phyloP scores from a whole-genome alignment of 371 early-diverging fungal genomes.

The Edhazardia aedis region DNA sequence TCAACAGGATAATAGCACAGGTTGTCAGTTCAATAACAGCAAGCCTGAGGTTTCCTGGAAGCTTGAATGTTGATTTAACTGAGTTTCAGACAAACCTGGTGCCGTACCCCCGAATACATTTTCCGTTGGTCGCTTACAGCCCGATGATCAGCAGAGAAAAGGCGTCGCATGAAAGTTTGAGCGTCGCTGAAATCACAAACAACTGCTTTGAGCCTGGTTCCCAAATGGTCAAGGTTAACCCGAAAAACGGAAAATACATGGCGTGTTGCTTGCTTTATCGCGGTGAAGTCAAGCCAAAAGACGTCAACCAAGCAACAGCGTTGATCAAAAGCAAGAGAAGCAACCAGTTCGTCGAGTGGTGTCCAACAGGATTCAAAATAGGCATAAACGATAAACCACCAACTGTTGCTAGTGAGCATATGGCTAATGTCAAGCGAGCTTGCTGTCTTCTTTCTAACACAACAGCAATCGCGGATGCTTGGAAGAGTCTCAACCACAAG shows the following conservation, averaged over 20 bases:
- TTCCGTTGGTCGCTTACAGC: constrained; percentile 74
- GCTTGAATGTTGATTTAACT: constrained; percentile 74
- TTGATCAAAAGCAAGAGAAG: constrained; percentile 67
- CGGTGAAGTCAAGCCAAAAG: constrained; percentile 59
- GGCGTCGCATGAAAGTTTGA: constrained; percentile 68
- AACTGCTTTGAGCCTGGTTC: constrained; percentile 73
- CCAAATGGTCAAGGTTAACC: constrained; percentile 87
- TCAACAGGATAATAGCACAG: constrained; percentile 93
- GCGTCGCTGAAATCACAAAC: constrained; percentile 65
- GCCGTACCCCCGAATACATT: constrained; percentile 71
- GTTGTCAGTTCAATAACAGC: constrained; percentile 96
- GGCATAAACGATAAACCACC: constrained; percentile 75
- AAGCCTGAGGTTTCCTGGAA: constrained; percentile 79
- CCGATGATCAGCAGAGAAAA: constrained; percentile 67
- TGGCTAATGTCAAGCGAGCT: constrained; percentile 70
- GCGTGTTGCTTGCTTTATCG: constrained; percentile 75
- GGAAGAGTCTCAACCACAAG: constrained; percentile 75
- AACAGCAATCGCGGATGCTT: constrained; percentile 79
- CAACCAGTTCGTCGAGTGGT: constrained; percentile 86
- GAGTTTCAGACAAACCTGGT: constrained; percentile 90
- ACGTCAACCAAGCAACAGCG: constrained; percentile 63
- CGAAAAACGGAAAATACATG: constrained; percentile 77
- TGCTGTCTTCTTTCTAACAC: constrained; percentile 80
- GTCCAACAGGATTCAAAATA: constrained; percentile 85
- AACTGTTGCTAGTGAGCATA: constrained; percentile 65